These are phyloP conservation scores for Platanthera zijinensis DNA, from an alignment of 106 monocot species.

Conservation along the genomic window DNA sequence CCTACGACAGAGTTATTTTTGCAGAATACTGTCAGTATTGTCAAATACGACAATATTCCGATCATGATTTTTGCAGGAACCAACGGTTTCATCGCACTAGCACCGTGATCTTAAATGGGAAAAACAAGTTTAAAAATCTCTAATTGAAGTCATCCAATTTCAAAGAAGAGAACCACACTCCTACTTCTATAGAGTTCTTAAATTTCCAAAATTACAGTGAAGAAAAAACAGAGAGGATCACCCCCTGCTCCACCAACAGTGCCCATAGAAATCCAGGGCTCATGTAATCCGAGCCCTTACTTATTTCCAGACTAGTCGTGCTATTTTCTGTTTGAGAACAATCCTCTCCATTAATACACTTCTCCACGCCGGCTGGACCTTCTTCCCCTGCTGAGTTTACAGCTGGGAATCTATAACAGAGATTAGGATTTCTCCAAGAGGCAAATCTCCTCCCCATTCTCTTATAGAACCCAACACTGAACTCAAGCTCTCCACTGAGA, in stretches of 20 bases:
- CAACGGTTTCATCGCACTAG: too few relatives aligned
- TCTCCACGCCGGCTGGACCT: constrained; percentile 49
- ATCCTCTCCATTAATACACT: constrained; percentile 31
- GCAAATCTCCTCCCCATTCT: constrained; percentile 73
- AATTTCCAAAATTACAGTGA: neutral
- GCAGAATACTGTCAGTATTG: too few relatives aligned
- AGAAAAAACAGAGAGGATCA: neutral
- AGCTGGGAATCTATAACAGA: constrained; percentile 45
- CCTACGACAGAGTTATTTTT: too few relatives aligned
- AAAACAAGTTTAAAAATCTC: too few relatives aligned
- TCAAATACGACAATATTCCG: too few relatives aligned
- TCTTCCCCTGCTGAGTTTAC: constrained; percentile 12
- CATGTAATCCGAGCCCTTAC: neutral
- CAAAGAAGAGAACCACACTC: too few relatives aligned
- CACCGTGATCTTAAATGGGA: too few relatives aligned
- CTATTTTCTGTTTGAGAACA: neutral
- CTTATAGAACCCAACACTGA: constrained; percentile 34
- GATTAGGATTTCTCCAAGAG: constrained; percentile 63
- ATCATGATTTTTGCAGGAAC: too few relatives aligned
- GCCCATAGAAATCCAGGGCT: neutral
- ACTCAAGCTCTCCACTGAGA: constrained; percentile 31
- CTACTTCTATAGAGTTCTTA: too few relatives aligned
- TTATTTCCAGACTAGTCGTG: neutral
- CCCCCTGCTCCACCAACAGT: neutral
- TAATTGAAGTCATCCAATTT: neutral